Base-by-base conservation (phyloP, 352 stramenopile species). In the Globisporangium recalcitrans region DNA sequence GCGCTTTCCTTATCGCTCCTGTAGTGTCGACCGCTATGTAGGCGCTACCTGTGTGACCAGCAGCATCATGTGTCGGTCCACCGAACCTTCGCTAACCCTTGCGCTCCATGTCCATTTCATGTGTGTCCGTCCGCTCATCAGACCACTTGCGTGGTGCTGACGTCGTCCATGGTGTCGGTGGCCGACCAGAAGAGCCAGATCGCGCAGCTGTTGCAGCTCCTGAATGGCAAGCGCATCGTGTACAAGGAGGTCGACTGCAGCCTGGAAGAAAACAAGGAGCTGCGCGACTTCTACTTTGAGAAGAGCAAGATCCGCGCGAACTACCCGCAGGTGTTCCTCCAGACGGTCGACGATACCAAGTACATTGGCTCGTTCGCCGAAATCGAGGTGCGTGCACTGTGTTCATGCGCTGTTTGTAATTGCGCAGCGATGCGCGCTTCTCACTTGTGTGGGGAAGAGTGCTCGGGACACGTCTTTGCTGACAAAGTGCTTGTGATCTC, bases 251-350 rank as follows among this genome's bases (percentile, higher is more conserved):
- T 95, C 60, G 86, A 95, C 72, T 92, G 86, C 70, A 87, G 79
- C 38, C 67, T 82, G 31, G 87, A 93, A 63, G 82, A 91, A 60
- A 91, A 92, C 69, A 85, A 80, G 29, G 77, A 77, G 44, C 74
- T 69, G 49, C 87, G 87, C 42, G 82, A 95, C 71, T 64, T 48
- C 22, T 91, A 92, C 70, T 94, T 95, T 58, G 70, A 87, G 54
- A 73, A 71, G 63, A 94, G 85, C 60, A 77, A 80, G 59, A 80
- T 94, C 56, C 82, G 87, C 62, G 87, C 74, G 66, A 91, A 90
- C 72, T 95, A 92, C 63, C 87, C 87, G 32, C 87, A 95, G 67
- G 84, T 93, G 29, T 95, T 95, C 56, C 60, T 95, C 60, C 52
- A 75, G 42, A 71, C 80, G 21, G 68, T 60, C 49, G 69, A 56